These are phyloP conservation scores for Diplogelasinospora grovesii DNA, from an alignment of 495 filamentous ascomycete species.

Conservation along the genomic window DNA sequence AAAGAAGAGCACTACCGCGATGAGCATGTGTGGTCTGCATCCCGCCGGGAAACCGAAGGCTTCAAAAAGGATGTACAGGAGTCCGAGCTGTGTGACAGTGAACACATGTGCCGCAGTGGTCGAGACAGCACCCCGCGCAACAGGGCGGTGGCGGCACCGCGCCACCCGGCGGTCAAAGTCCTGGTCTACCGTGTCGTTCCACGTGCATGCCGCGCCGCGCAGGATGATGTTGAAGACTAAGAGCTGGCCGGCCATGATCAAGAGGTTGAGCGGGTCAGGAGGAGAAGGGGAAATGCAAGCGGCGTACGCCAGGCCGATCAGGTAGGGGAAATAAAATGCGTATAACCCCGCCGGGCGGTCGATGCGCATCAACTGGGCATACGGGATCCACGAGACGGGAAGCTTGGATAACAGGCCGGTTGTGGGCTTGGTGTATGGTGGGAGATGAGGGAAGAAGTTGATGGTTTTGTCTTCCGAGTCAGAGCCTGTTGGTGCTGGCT, in stretches of 20 bases:
- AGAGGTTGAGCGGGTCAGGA: background rate
- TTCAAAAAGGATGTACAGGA: background rate
- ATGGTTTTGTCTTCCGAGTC: too few species aligned
- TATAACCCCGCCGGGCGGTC: slow-evolving; percentile 16
- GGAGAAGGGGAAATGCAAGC: slow-evolving; percentile 14
- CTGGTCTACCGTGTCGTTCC: slow-evolving; percentile 42
- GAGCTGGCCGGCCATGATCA: slow-evolving; percentile 1
- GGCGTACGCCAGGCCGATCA: slow-evolving; percentile 16
- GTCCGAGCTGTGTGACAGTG: background rate
- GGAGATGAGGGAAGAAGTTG: slow-evolving; percentile 1
- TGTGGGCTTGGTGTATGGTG: slow-evolving; percentile 1
- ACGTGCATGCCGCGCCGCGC: slow-evolving; percentile 24
- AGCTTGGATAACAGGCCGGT: slow-evolving; percentile 13
- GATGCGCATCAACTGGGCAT: slow-evolving; percentile 21
- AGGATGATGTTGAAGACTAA: slow-evolving; percentile 21
- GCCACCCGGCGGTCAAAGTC: slow-evolving; percentile 36
- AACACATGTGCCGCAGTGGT: slow-evolving; percentile 14
- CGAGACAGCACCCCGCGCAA: slow-evolving; percentile 41
- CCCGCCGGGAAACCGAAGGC: background rate
- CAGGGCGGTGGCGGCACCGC: slow-evolving; percentile 33
- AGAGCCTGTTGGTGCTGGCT: too few species aligned
- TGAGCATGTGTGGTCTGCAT: too few species aligned
- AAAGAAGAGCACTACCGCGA: slow-evolving; percentile 17
- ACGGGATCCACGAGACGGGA: slow-evolving; percentile 19
- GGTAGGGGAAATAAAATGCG: slow-evolving; percentile 19